Evolutionary conservation across 2,329 filamentous ascomycete genomes (phyloP).

Genomic region (Fusarium proliferatum): DNA sequence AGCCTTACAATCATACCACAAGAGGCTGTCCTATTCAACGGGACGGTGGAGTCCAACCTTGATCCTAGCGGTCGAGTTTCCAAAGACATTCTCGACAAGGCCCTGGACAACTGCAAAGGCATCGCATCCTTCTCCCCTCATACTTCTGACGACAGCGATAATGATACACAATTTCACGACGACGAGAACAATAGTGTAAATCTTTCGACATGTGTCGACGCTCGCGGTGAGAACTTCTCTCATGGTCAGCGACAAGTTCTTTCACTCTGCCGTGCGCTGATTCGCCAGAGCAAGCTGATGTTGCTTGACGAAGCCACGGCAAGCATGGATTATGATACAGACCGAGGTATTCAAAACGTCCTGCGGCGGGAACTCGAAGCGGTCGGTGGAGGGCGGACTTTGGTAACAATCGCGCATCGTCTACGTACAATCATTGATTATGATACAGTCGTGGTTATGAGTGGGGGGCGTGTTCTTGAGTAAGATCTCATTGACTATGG

Average conservation of each 20-base stretch:
- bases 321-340: conserved; percentile 69
- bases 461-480: conserved; percentile 64
- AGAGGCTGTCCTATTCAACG: conserved; percentile 68
- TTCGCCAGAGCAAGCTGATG: conserved; percentile 66
- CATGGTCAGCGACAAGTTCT: conserved; percentile 69
- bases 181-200: conserved; percentile 41
- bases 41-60: conserved; percentile 66
- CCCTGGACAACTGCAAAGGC: conserved; percentile 71
- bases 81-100: conserved; percentile 65
- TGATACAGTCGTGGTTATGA: conserved; percentile 68
- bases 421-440: conserved; percentile 70
- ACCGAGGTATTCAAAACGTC: conserved; percentile 65
- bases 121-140: conserved; percentile 63
- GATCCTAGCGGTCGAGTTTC: conserved; percentile 71
- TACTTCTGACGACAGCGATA: conserved; percentile 48
- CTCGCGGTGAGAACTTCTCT: conserved; percentile 66
- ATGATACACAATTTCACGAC: conserved; percentile 33
- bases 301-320: conserved; percentile 69
- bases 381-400: conserved; percentile 58
- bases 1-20: conserved; percentile 69
- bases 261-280: conserved; percentile 66
- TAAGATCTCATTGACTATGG: conserved; percentile 45
- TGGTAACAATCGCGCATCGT: conserved; percentile 69
- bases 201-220: conserved; percentile 61
- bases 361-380: conserved; percentile 61